phyloP scores from a whole-genome alignment of 495 filamentous ascomycete genomes.

The Neurospora sp. region DNA sequence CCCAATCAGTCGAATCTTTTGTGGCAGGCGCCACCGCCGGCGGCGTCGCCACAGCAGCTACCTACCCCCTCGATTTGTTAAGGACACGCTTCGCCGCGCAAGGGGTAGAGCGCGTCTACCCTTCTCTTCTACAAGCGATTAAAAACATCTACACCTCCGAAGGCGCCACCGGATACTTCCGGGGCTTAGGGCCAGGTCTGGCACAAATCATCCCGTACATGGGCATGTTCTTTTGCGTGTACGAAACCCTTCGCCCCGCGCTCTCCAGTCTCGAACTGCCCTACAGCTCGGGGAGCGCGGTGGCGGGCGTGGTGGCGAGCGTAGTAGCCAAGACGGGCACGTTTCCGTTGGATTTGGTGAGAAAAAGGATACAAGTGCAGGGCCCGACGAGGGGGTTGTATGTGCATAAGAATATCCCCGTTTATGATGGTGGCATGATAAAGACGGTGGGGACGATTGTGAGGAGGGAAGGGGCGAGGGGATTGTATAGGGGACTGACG shows the following conservation, averaged over 20 bases:
- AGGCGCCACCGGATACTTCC: conserved; percentile 72
- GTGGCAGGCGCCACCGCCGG: conserved; percentile 73
- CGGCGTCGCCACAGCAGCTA: conserved; percentile 66
- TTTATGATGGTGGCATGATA: conserved; percentile 55
- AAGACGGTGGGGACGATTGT: conserved; percentile 58
- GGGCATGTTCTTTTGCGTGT: conserved; percentile 88
- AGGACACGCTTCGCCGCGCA: conserved; percentile 94
- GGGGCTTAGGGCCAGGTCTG: conserved; percentile 68
- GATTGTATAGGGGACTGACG: conserved; percentile 78
- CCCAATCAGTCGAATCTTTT: conserved; percentile 55
- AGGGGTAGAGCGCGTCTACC: conserved; percentile 73
- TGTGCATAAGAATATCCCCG: conserved; percentile 79
- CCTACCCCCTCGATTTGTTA: conserved; percentile 89
- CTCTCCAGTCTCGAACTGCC: conserved; percentile 48
- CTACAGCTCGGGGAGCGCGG: conserved; percentile 68
- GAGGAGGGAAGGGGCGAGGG: conserved; percentile 60
- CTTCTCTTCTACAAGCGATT: conserved; percentile 54
- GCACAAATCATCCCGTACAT: conserved; percentile 90
- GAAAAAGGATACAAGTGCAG: conserved; percentile 92
- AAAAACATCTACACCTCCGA: conserved; percentile 64
- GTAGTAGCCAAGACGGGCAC: conserved; percentile 78
- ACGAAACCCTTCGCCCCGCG: conserved; percentile 58
- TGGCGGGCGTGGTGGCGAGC: conserved; percentile 67
- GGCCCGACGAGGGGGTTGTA: conserved; percentile 72
- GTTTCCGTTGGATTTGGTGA: conserved; percentile 87